Evolutionary conservation across 805 yeast genomes (phyloP).

Genomic region (Ogataea nakhonphanomensis): DNA sequence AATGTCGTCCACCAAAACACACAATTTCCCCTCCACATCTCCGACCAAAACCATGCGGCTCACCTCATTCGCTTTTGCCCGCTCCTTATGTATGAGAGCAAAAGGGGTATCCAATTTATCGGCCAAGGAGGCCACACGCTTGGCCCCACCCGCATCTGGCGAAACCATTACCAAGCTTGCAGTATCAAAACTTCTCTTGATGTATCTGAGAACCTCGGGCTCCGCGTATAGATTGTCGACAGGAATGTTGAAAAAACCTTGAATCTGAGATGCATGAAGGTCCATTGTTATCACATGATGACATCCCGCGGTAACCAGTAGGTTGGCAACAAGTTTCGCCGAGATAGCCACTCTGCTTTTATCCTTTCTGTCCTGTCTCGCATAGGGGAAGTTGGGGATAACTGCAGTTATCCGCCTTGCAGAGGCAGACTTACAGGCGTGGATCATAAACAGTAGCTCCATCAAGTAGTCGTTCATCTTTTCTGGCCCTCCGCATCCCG

Average conservation of each 20-base stretch:
- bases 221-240: conserved; percentile 96
- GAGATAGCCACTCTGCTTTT: conserved; percentile 95
- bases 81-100: conserved; percentile 94
- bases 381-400: conserved; percentile 93
- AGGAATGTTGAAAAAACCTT: conserved; percentile 93
- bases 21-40: conserved; percentile 78
- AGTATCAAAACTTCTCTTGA: conserved; percentile 56
- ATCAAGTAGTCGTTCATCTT: conserved; percentile 77
- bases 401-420: conserved; percentile 93
- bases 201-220: conserved; percentile 82
- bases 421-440: conserved; percentile 94
- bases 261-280: conserved; percentile 95
- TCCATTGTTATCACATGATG: conserved; percentile 96
- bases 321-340: conserved; percentile 88
- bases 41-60: conserved; percentile 95
- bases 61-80: conserved; percentile 93
- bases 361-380: conserved; percentile 96
- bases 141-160: conserved; percentile 99
- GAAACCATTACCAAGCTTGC: conserved; percentile 77
- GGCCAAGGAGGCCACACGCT: conserved; percentile 91
- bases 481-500: conserved; percentile 79
- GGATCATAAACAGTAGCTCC: conserved; percentile 85
- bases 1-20: conserved; percentile 93
- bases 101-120: conserved; percentile 88
- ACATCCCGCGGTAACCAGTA: conserved; percentile 92